These are phyloP conservation scores for Agaricus sinodeliciosus DNA, from an alignment of 768 basidiomycete species.

Conservation along the genomic window DNA sequence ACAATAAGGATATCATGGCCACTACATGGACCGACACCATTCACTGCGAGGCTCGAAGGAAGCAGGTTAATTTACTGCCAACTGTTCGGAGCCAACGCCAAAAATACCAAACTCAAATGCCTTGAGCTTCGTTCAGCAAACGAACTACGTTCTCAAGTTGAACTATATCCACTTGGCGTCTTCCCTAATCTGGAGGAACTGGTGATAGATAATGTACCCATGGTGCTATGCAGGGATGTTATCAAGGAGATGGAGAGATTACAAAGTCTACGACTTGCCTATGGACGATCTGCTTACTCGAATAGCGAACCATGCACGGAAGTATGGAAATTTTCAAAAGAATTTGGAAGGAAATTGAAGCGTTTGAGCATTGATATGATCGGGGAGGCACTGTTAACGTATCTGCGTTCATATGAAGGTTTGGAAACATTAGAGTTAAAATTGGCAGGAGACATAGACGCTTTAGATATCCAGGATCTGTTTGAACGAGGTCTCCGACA, in stretches of 20 bases:
- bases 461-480: background rate
- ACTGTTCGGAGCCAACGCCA: background rate
- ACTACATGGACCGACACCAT: background rate
- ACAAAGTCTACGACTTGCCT: background rate
- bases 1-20: conserved; percentile 6
- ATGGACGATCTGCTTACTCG: background rate
- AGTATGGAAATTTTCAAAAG: background rate
- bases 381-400: background rate
- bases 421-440: conserved; percentile 1
- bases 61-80: background rate
- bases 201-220: conserved; percentile 1
- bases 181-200: conserved; percentile 2
- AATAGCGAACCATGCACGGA: background rate
- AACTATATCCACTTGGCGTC: background rate
- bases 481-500: background rate
- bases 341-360: background rate
- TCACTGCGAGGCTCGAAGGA: no score
- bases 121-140: background rate
- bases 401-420: conserved; percentile 3
- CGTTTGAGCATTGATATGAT: background rate
- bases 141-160: background rate
- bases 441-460: background rate
- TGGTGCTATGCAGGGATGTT: background rate
- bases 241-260: background rate
- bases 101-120: background rate